Conservation (phyloP, 768 basidiomycete species). For the Rhodotorula babjevae region DNA sequence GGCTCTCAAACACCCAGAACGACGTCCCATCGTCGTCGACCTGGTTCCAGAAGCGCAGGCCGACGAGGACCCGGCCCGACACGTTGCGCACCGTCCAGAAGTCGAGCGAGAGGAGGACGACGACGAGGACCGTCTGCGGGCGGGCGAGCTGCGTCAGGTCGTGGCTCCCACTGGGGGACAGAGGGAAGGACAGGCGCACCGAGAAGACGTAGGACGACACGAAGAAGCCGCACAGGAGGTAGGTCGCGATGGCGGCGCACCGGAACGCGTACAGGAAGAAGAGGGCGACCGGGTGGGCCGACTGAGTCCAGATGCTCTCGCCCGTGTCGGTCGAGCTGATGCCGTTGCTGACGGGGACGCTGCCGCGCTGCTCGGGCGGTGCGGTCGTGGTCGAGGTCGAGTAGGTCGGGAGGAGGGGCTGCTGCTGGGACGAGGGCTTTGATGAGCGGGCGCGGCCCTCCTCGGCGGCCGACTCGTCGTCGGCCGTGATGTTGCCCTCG, state of each 20-base stretch:
- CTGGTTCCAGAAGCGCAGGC: slow-evolving; percentile 96
- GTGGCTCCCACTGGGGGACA: slow-evolving; percentile 2
- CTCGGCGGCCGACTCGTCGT: slow-evolving; percentile 20
- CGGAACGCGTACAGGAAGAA: slow-evolving; percentile 86
- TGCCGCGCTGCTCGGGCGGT: no score
- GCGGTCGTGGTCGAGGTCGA: no score
- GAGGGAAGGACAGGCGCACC: slow-evolving; percentile 52
- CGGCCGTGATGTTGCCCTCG: slow-evolving; percentile 28
- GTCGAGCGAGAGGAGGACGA: slow-evolving; percentile 89
- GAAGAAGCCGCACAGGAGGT: slow-evolving; percentile 77
- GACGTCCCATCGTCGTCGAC: slow-evolving; percentile 82
- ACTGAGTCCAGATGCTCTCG: slow-evolving; percentile 33
- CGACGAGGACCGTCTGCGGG: slow-evolving; percentile 74
- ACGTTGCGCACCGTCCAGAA: slow-evolving; percentile 99
- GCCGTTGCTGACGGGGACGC: neutral
- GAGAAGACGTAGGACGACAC: slow-evolving; percentile 72
- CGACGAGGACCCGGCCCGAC: slow-evolving; percentile 85
- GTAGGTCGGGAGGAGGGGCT: neutral
- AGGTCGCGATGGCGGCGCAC: slow-evolving; percentile 78
- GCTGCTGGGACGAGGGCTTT: neutral
- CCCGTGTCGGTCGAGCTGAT: neutral
- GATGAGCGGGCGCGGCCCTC: neutral
- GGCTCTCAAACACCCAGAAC: slow-evolving; percentile 91
- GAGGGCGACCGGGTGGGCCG: slow-evolving; percentile 60
- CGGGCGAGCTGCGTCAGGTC: neutral